Evolutionary conservation across 225 moss, liverwort and hornwort genomes (phyloP), one percentile per base, ranked within the genome.

Genomic region (Sphagnum contortum): DNA sequence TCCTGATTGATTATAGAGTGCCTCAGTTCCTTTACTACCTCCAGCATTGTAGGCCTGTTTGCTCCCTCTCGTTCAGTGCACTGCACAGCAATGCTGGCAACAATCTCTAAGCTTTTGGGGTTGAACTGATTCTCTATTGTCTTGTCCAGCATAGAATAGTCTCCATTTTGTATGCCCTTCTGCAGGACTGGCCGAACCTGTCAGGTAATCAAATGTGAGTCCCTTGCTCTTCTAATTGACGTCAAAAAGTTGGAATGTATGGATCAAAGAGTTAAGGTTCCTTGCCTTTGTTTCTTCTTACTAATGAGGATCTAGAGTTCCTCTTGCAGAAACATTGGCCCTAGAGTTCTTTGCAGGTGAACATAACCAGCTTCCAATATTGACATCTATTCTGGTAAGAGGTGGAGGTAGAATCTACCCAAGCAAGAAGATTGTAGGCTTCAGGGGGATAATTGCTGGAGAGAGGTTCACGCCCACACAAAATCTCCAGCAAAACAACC

Each of bases 151-250:
- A 87, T 58, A 54, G 71, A 74, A 66, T 69, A 64, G 67, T 82
- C 71, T 60, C 79, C 69, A 57, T 73, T 64, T 59, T 75, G 76
- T 68, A 84, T 68, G 62, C 68, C 72, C 14, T 50, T 8, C 50
- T 64, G 68, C 8, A 90, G 75, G 64, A 81, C 77, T 57, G 87
- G 87, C 60, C 84, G 80, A 69, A 73, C 87, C 90, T 90, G 84
- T 70, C 78, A 60, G 48, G 52, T 45, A 10, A 45, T 59, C 47
- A 57, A 50, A 59, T 8, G 29, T 14, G 13, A 5, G 2, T 45
- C 60, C 44, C 4, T 13, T 12, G 44, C 60, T 60, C 29, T 8
- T 29, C 29, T 29, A 0, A 29, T 29, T 29, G 29, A 29, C 1
- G 29, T 29, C 29, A 29, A 29, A 29, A 29, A 29, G 29, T 29